Conservation (phyloP, 495 filamentous ascomycete species). For the Hyaloscypha finlandica region DNA sequence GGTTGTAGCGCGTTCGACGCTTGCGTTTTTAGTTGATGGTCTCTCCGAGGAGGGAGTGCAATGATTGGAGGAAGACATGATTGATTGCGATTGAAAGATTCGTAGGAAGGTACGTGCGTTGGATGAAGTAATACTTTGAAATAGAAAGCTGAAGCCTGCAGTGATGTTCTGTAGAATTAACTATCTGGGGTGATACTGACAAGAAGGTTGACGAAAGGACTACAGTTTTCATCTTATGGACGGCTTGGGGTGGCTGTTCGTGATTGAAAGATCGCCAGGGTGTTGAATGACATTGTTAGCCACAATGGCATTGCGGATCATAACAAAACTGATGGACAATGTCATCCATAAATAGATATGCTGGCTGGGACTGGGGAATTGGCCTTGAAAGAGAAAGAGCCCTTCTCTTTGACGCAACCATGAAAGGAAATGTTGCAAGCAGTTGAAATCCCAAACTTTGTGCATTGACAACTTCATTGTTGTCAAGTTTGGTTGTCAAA, state of each 20-base stretch:
- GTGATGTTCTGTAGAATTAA: neutral
- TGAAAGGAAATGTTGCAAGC: too few species aligned
- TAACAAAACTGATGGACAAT: neutral
- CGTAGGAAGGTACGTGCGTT: neutral
- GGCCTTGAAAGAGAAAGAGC: neutral
- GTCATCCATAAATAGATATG: neutral
- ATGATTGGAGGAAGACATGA: neutral
- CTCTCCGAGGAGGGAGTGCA: neutral
- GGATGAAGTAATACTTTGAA: neutral
- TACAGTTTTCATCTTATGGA: neutral
- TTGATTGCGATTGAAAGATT: neutral
- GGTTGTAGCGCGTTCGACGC: neutral
- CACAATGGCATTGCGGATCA: neutral
- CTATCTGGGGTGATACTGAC: neutral
- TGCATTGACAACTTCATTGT: too few species aligned
- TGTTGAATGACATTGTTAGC: neutral
- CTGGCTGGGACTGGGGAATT: too few species aligned
- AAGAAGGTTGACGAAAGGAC: neutral
- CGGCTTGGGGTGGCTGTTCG: neutral
- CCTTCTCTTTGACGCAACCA: neutral
- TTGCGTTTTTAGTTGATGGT: neutral
- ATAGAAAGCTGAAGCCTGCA: neutral
- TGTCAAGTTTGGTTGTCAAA: too few species aligned
- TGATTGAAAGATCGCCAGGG: neutral
- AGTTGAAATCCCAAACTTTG: too few species aligned